Percentiles rank a stretch among this genome's conserved stretches.
Evolutionary conservation across 2,329 filamentous ascomycete genomes (phyloP).

Genomic region (Verticillium albo-atrum): DNA sequence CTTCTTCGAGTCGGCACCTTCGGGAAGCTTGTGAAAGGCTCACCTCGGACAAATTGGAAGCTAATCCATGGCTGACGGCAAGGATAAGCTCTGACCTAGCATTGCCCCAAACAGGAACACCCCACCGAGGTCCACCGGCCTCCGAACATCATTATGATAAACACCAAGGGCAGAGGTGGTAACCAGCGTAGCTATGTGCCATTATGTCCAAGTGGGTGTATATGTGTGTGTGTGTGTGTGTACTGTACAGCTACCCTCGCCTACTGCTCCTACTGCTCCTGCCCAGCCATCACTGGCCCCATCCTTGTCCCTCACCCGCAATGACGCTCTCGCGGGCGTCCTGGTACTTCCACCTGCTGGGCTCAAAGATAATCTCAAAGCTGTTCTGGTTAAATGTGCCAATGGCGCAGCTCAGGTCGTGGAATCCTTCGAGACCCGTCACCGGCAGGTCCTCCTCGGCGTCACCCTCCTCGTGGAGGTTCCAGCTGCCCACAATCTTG

Average conservation of each 20-base stretch:
- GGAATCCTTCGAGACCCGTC: constrained; percentile 63
- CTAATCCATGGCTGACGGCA: background rate
- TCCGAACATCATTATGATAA: too few relatives aligned
- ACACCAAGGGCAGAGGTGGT: too few relatives aligned
- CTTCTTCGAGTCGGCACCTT: too few relatives aligned
- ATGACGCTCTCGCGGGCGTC: background rate
- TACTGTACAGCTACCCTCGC: background rate
- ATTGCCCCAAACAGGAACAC: too few relatives aligned
- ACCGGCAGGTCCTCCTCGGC: constrained; percentile 56
- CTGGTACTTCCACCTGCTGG: constrained; percentile 53
- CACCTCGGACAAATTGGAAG: background rate
- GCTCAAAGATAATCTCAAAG: constrained; percentile 63
- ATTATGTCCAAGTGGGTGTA: background rate
- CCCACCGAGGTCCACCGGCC: too few relatives aligned
- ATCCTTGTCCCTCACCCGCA: background rate
- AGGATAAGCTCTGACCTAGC: too few relatives aligned
- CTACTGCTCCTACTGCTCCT: background rate
- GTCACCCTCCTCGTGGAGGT: constrained; percentile 72
- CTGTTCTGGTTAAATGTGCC: constrained; percentile 65
- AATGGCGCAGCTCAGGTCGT: constrained; percentile 67
- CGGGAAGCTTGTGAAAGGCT: background rate
- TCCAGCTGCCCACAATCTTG: constrained; percentile 55
- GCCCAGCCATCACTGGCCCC: background rate
- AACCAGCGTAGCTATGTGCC: background rate
- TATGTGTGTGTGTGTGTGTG: too few relatives aligned